Evolutionary conservation across 106 monocot genomes (phyloP), one percentile per base, ranked within the genome.

Genomic region (Vanilla planifolia): DNA sequence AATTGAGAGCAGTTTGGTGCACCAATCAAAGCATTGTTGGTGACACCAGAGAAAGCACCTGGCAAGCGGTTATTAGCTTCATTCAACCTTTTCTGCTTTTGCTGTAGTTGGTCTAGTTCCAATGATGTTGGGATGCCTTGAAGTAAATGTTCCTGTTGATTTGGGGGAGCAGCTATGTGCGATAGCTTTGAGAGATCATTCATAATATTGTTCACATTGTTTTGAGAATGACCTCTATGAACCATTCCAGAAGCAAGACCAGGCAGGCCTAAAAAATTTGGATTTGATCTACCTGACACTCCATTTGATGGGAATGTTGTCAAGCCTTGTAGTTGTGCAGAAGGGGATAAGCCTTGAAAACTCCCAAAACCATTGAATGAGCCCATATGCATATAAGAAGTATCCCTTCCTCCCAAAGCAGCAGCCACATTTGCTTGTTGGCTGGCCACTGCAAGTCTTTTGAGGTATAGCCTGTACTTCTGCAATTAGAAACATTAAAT

Each of bases 401-500:
- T 36, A 19, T 83, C 79, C 62, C 64, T 70, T 59, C 76, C 60
- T 34, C 83, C 73, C 22, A 83, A 62, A 37, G 75, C 73, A 66
- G 88, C 79, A 45, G 62, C 73, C 52, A 88, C 66, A 50, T 79
- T 88, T 24, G 87, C 82, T 67, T 88, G 79, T 39, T 87, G 88
- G 63, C 58, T 78, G 24, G 79, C 76, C 51, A 79, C 83, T 36
- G 76, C 75, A 5, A 88, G 58, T 53, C 83, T 73, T 73, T 83
- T 92, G 48, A 86, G 77, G 65, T 80, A 86, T 15, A 92, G 78
- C 65, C 92, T 74, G 55, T 80, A 92, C 47, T 92, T 92, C 92
- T 92, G 92, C 66, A 80, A 67, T 52, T 1, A 57, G 33, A 28
- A 55, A 55, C 53, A 55, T 55, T 23, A 55, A 32, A 30, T 13